phyloP scores from a whole-genome alignment of 2,329 filamentous ascomycete genomes.

The Helicocarpus griseus region DNA sequence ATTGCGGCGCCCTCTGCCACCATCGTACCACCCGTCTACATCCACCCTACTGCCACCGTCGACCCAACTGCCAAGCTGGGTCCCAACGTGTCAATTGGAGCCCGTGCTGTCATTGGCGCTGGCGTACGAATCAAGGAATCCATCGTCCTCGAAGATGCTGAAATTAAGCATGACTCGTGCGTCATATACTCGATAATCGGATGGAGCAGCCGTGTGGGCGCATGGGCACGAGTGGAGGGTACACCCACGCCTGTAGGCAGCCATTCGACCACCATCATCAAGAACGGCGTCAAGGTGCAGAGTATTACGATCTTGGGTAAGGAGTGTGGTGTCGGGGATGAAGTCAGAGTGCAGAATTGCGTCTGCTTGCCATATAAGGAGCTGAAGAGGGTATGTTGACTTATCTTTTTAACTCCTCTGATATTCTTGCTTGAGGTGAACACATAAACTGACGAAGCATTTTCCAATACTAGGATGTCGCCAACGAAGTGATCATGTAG shows the following conservation, averaged over 20 bases:
- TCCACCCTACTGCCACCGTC: slow-evolving; percentile 81
- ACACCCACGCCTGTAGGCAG: slow-evolving; percentile 78
- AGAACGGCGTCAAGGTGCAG: slow-evolving; percentile 97
- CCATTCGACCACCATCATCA: slow-evolving; percentile 89
- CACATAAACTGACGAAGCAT: slow-evolving; percentile 19
- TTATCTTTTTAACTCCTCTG: background rate
- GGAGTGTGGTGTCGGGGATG: slow-evolving; percentile 87
- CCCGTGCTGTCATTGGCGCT: slow-evolving; percentile 73
- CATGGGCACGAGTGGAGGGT: slow-evolving; percentile 97
- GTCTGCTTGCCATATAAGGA: slow-evolving; percentile 97
- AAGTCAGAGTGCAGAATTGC: slow-evolving; percentile 94
- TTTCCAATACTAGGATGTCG: slow-evolving; percentile 23
- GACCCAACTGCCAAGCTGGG: slow-evolving; percentile 94
- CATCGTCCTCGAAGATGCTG: slow-evolving; percentile 86
- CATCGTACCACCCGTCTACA: slow-evolving; percentile 87
- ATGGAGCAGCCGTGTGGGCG: slow-evolving; percentile 89
- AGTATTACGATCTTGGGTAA: slow-evolving; percentile 96
- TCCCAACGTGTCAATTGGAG: slow-evolving; percentile 91
- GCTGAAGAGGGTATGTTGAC: slow-evolving; percentile 70
- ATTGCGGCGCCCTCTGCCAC: slow-evolving; percentile 74
- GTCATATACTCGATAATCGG: slow-evolving; percentile 94
- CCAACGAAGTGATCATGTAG: slow-evolving; percentile 78
- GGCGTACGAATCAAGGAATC: slow-evolving; percentile 91
- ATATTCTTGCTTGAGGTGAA: background rate
- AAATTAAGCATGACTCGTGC: slow-evolving; percentile 95